These are phyloP conservation scores for Linum trigynum DNA, from an alignment of 345 rosid genomes.

Conservation along the genomic window DNA sequence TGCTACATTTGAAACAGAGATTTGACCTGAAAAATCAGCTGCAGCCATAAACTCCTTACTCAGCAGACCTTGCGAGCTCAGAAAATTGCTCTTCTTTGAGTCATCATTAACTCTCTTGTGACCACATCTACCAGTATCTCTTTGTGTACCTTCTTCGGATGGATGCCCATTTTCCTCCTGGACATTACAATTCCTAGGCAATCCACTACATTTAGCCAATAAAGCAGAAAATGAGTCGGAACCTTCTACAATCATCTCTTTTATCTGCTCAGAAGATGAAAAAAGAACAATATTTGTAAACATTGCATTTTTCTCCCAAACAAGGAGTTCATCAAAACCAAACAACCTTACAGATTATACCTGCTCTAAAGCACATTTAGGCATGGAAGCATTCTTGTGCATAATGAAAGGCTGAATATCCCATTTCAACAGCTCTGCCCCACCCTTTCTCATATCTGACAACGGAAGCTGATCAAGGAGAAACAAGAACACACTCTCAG, in stretches of 20 bases:
- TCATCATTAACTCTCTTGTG: slow-evolving; percentile 24
- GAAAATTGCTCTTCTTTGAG: slow-evolving; percentile 28
- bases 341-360: slow-evolving; percentile 17
- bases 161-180: slow-evolving; percentile 9
- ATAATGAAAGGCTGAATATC: slow-evolving; percentile 37
- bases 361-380: slow-evolving; percentile 38
- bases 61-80: slow-evolving; percentile 21
- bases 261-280: slow-evolving; percentile 34
- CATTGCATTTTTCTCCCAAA: background rate
- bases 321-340: slow-evolving; percentile 2
- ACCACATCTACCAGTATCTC: slow-evolving; percentile 15
- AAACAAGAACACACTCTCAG: background rate
- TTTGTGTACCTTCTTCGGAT: slow-evolving; percentile 21
- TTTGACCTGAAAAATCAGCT: slow-evolving; percentile 27
- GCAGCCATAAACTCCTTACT: slow-evolving; percentile 14
- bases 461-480: slow-evolving; percentile 21
- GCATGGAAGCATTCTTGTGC: slow-evolving; percentile 42
- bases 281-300: slow-evolving; percentile 2
- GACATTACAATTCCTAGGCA: slow-evolving; percentile 1
- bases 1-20: slow-evolving; percentile 42
- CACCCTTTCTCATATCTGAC: slow-evolving; percentile 22
- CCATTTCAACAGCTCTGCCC: slow-evolving; percentile 35
- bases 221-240: slow-evolving; percentile 22
- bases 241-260: slow-evolving; percentile 30
- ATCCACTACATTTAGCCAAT: slow-evolving; percentile 28